Conservation (phyloP, 208 protist species). For the Acanthamoeba healyi region DNA sequence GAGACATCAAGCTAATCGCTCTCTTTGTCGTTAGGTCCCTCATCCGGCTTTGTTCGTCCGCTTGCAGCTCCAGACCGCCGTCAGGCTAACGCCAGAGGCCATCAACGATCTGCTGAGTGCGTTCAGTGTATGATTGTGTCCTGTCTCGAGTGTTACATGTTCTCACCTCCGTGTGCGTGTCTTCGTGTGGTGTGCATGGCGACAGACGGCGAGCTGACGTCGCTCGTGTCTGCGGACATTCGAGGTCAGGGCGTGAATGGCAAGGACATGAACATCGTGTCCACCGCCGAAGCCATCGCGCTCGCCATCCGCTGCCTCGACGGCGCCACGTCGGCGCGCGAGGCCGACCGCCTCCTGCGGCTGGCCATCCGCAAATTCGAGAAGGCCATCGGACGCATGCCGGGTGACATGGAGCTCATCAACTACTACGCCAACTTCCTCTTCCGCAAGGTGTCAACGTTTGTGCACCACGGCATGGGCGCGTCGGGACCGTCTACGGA, state of each 20-base stretch:
- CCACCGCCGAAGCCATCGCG: conserved; percentile 65
- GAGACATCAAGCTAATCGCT: background rate
- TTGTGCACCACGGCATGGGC: conserved; percentile 50
- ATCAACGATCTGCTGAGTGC: conserved; percentile 55
- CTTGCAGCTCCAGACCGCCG: conserved; percentile 35
- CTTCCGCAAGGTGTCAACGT: conserved; percentile 35
- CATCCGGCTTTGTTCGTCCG: conserved; percentile 21
- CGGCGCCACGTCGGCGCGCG: conserved; percentile 39
- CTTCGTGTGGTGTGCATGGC: background rate
- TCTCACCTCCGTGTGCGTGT: background rate
- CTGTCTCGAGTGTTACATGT: background rate
- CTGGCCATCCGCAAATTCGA: conserved; percentile 75
- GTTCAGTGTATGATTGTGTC: background rate
- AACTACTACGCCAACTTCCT: conserved; percentile 76
- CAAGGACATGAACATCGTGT: conserved; percentile 76
- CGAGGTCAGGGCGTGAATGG: conserved; percentile 18
- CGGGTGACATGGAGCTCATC: conserved; percentile 73
- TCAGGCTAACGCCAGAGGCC: conserved; percentile 28
- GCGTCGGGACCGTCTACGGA: background rate
- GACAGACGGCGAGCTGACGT: conserved; percentile 26
- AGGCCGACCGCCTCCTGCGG: conserved; percentile 58
- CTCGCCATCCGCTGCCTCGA: conserved; percentile 67
- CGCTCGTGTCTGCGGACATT: conserved; percentile 65
- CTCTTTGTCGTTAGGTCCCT: background rate
- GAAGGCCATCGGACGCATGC: conserved; percentile 60